Evolutionary conservation across 1,284 basidiomycete species (phyloP), one percentile per base, ranked within the genome.

Genomic region (Naganishia cerealis): DNA sequence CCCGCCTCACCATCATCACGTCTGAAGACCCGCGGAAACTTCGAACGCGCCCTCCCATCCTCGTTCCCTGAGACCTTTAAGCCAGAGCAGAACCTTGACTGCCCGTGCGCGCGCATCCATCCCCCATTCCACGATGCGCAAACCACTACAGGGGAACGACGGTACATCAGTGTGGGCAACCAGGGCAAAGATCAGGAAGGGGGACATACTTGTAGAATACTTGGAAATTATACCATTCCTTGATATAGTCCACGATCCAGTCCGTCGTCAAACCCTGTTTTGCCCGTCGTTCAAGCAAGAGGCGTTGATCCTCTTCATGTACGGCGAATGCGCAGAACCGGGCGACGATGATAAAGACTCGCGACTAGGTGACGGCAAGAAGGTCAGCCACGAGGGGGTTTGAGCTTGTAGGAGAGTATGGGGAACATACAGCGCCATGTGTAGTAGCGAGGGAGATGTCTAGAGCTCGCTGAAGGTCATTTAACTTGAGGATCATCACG

Each of bases 301-400:
- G 29, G 1, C 33, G 54, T 39, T 58, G 62, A 68, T 95, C 92
- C 75, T 91, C 89, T 72, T 86, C 83, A 88, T 92, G 96, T 1
- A 94, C 90, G 46, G 93, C 87, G 24, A 83, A 83, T 57, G 88
- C 86, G 78, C 95, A 98, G 79, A 92, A 96, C 74, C 92, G 90
- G 0, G 94, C 94, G 7, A 91, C 90, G 70, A 98, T 90, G 48
- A 98, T 79, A 79, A 97, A 99, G 75, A 96, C 87, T 13, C 94
- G 89, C 70, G 88, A 83, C 85, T 90, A 50, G 4, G 24, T 24
- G 21, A 21, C 53, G 33, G 26, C 5, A 57, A 40, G 33, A 3
- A 18, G 70, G 73, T 55, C 71, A 75, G 71, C 18, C n/a, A 9
- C 46, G 21, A 46, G n/a, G 16, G n/a, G 6, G 21, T 36, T 33